A percentile compares a stretch with the other conserved stretches of the same genome.
Conservation (phyloP, 1,139 yeast species). For the Lizanozyma gosingica region DNA sequence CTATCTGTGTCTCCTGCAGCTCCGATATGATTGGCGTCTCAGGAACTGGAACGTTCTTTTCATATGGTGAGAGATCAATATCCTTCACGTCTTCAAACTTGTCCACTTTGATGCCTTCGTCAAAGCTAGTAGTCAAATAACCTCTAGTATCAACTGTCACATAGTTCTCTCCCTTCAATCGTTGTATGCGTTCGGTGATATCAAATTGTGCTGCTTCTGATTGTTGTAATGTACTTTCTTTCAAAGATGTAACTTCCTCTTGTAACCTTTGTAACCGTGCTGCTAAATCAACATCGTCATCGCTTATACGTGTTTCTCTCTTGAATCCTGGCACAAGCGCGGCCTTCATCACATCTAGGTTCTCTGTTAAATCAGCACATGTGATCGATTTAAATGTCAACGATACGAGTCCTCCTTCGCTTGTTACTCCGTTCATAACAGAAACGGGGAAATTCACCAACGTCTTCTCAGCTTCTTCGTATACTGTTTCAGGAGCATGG, state of each 20-base stretch:
- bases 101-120: constrained; percentile 8
- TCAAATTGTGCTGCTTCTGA: neutral
- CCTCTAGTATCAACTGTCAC: neutral
- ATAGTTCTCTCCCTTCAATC: neutral
- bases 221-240: neutral
- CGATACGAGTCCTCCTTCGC: constrained; percentile 36
- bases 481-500: constrained; percentile 18
- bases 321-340: neutral
- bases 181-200: neutral
- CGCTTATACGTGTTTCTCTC: neutral
- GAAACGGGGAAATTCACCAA: constrained; percentile 32
- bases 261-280: neutral
- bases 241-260: constrained; percentile 1
- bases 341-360: constrained; percentile 3
- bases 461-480: constrained; percentile 25
- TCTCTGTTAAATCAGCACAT: constrained; percentile 30
- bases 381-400: constrained; percentile 36
- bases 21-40: too few relatives aligned
- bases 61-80: constrained; percentile 15
- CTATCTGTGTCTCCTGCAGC: too few relatives aligned
- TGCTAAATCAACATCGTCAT: neutral
- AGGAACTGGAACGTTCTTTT: too few relatives aligned
- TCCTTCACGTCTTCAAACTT: constrained; percentile 19
- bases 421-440: constrained; percentile 34
- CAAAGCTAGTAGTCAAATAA: too few relatives aligned